These are phyloP conservation scores for Pseudogymnoascus sp. DNA, from an alignment of 2,329 filamentous ascomycete species.

Conservation along the genomic window DNA sequence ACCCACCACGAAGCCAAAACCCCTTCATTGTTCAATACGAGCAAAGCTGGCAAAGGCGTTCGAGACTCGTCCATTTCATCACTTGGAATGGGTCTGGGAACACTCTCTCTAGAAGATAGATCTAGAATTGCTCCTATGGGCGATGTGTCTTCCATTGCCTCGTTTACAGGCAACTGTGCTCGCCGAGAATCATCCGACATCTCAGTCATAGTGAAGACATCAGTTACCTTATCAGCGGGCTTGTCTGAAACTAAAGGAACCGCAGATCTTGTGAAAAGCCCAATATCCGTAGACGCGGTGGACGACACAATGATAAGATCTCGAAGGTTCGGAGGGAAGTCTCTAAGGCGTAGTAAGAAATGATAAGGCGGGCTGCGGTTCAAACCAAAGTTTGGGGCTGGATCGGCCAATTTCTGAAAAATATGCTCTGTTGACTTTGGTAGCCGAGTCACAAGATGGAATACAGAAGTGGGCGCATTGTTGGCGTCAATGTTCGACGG, in stretches of 20 bases:
- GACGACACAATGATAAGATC: slow-evolving; percentile 79
- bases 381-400: slow-evolving; percentile 65
- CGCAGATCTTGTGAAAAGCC: slow-evolving; percentile 69
- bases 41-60: slow-evolving; percentile 73
- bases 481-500: slow-evolving; percentile 51
- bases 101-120: slow-evolving; percentile 73
- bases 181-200: slow-evolving; percentile 67
- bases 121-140: slow-evolving; percentile 77
- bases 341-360: slow-evolving; percentile 67
- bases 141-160: slow-evolving; percentile 63
- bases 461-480: slow-evolving; percentile 56
- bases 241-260: slow-evolving; percentile 57
- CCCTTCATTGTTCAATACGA: slow-evolving; percentile 85
- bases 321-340: slow-evolving; percentile 73
- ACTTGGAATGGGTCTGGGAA: slow-evolving; percentile 68
- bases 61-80: slow-evolving; percentile 76
- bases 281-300: slow-evolving; percentile 72
- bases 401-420: slow-evolving; percentile 69
- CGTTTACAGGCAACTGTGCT: slow-evolving; percentile 68
- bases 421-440: slow-evolving; percentile 51
- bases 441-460: slow-evolving; percentile 70
- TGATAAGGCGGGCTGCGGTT: slow-evolving; percentile 66
- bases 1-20: slow-evolving; percentile 85
- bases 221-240: slow-evolving; percentile 52
- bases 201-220: slow-evolving; percentile 68